Percentiles rank a stretch among this genome's conserved stretches.
Conservation (phyloP, 495 filamentous ascomycete species). For the Elaphomyces granulatus region DNA sequence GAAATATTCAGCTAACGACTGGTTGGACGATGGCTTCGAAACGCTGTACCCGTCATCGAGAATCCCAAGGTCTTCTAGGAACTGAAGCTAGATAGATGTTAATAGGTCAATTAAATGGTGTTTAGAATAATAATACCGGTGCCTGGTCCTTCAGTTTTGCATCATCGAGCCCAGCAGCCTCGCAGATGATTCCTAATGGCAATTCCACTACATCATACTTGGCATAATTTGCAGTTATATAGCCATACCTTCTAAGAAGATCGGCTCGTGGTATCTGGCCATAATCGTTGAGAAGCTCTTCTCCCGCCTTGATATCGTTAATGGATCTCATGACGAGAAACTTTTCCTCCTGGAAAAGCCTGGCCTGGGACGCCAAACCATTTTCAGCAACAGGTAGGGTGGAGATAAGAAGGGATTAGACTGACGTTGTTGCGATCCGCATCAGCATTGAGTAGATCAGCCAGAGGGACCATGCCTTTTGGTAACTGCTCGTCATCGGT, state of each 20-base stretch:
- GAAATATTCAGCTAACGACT: constrained; percentile 25
- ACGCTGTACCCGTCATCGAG: constrained; percentile 44
- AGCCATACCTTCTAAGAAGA: constrained; percentile 77
- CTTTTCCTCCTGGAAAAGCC: constrained; percentile 55
- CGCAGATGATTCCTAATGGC: constrained; percentile 39
- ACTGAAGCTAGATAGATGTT: constrained; percentile 26
- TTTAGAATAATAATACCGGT: constrained; percentile 26
- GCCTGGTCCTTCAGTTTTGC: constrained; percentile 28
- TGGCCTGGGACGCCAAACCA: constrained; percentile 25
- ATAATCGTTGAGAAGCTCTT: constrained; percentile 86
- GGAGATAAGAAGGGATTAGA: not conserved
- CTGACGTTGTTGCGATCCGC: constrained; percentile 64
- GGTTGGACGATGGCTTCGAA: constrained; percentile 19
- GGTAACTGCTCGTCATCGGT: constrained; percentile 49
- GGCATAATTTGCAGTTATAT: constrained; percentile 63
- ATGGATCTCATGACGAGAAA: constrained; percentile 51
- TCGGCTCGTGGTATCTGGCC: constrained; percentile 71
- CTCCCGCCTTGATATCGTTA: constrained; percentile 48
- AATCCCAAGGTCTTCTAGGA: constrained; percentile 35
- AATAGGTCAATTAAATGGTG: no score
- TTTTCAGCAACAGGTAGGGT: not conserved
- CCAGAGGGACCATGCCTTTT: constrained; percentile 86
- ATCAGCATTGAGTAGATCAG: constrained; percentile 87
- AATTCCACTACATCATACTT: constrained; percentile 75
- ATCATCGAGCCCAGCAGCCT: constrained; percentile 29